Evolutionary conservation across 169 alveolate genomes (phyloP).

Genomic region (Plasmodium gonderi): DNA sequence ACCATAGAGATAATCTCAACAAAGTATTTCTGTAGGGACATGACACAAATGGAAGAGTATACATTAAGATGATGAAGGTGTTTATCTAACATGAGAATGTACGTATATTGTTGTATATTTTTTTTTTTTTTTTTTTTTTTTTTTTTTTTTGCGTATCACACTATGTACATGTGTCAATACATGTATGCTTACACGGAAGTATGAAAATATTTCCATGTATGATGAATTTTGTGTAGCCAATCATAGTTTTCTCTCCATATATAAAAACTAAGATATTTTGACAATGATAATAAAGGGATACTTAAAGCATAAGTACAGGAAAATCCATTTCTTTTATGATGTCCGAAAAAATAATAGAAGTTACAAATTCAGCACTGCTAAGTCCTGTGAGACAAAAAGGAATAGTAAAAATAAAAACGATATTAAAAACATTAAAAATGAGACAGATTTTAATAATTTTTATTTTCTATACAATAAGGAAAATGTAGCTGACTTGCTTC

Average conservation of each 20-base stretch:
- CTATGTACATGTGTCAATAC: too few relatives aligned
- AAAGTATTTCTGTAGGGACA: too few relatives aligned
- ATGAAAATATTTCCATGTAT: too few relatives aligned
- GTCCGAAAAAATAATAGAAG: neutral
- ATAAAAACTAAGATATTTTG: neutral
- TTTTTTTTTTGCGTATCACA: too few relatives aligned
- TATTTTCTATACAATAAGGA: slow-evolving; percentile 1
- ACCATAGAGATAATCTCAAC: too few relatives aligned
- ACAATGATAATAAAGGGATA: neutral
- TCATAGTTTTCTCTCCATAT: neutral
- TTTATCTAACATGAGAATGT: too few relatives aligned
- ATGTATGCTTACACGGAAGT: too few relatives aligned
- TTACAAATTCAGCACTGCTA: neutral
- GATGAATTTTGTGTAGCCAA: neutral
- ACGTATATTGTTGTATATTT: too few relatives aligned
- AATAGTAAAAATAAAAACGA: neutral
- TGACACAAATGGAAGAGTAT: too few relatives aligned
- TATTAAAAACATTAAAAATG: slow-evolving; percentile 24
- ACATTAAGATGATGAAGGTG: too few relatives aligned
- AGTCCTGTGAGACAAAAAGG: neutral
- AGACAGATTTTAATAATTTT: slow-evolving; percentile 10
- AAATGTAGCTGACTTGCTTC: neutral
- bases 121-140: too few relatives aligned
- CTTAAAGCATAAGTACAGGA: neutral
- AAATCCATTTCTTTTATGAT: neutral